phyloP scores from a whole-genome alignment of 208 protist genomes.

The Trypanosoma caninum region DNA sequence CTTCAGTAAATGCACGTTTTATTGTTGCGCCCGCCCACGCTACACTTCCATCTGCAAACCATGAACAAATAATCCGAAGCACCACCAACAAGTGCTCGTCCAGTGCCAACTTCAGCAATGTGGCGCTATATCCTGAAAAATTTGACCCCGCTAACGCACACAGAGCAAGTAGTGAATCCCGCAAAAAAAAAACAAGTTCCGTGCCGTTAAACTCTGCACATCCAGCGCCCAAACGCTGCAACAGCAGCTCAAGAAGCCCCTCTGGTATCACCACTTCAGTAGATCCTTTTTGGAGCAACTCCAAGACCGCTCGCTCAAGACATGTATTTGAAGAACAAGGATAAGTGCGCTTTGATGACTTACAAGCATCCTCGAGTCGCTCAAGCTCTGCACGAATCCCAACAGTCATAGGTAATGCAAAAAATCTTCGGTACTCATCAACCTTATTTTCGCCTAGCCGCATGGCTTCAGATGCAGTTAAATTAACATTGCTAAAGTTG shows the following conservation, averaged over 20 bases:
- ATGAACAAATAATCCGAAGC: slow-evolving; percentile 16
- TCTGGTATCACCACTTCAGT: neutral
- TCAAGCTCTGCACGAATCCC: slow-evolving; percentile 1
- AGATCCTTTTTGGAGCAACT: neutral
- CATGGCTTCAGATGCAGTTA: neutral
- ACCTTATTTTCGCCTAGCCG: neutral
- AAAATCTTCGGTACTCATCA: slow-evolving; percentile 10
- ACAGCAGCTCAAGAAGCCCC: slow-evolving; percentile 14
- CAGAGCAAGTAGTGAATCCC: neutral
- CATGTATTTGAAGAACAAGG: slow-evolving; percentile 9
- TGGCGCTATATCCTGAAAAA: neutral
- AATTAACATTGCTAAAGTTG: too few species aligned
- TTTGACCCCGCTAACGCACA: neutral
- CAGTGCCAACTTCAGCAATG: slow-evolving; percentile 18
- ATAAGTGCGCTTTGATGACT: neutral
- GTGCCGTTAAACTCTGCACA: slow-evolving; percentile 5
- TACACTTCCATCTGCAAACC: slow-evolving; percentile 1
- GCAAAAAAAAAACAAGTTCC: slow-evolving; percentile 12
- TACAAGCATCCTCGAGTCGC: neutral
- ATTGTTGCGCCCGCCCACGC: neutral
- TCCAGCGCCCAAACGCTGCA: slow-evolving; percentile 18
- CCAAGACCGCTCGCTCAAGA: slow-evolving; percentile 15
- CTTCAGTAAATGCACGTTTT: neutral
- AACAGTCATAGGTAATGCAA: neutral
- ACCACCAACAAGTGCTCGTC: slow-evolving; percentile 20